Evolutionary conservation across 2,329 filamentous ascomycete genomes (phyloP).

Genomic region (Chalaropsis thielavioides): DNA sequence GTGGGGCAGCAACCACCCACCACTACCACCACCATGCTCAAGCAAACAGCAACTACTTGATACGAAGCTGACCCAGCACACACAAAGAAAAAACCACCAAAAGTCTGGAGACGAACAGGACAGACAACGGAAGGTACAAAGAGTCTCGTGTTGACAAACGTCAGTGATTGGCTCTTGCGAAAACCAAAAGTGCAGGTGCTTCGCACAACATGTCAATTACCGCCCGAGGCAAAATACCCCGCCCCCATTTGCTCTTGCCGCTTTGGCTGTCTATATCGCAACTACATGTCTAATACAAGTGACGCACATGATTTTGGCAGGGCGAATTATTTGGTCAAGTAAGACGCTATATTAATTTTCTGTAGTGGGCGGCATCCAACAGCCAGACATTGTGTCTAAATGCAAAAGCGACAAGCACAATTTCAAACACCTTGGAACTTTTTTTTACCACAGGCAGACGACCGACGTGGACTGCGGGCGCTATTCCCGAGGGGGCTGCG

Average conservation of each 20-base stretch:
- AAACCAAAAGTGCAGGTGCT: not conserved
- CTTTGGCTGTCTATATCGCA: not conserved
- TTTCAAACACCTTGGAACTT: too few species aligned
- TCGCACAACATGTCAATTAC: not conserved
- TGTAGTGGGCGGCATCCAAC: too few species aligned
- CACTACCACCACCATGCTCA: too few species aligned
- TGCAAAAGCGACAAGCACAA: too few species aligned
- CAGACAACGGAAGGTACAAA: not conserved
- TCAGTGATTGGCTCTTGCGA: too few species aligned
- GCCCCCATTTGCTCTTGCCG: not conserved
- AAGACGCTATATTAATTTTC: not conserved
- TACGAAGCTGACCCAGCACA: not conserved
- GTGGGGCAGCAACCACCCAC: not conserved
- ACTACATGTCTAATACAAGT: not conserved
- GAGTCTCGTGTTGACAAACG: too few species aligned
- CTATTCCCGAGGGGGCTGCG: not conserved
- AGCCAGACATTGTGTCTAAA: too few species aligned
- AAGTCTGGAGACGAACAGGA: not conserved
- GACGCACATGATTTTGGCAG: not conserved
- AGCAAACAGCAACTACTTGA: not conserved
- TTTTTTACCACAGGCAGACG: not conserved
- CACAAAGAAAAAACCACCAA: not conserved
- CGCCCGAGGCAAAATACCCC: not conserved
- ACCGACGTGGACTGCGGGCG: not conserved
- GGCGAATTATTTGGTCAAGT: not conserved